These are phyloP conservation scores for Ilyonectria mors-panacis DNA, from an alignment of 2,329 filamentous ascomycete genomes.

Conservation along the genomic window DNA sequence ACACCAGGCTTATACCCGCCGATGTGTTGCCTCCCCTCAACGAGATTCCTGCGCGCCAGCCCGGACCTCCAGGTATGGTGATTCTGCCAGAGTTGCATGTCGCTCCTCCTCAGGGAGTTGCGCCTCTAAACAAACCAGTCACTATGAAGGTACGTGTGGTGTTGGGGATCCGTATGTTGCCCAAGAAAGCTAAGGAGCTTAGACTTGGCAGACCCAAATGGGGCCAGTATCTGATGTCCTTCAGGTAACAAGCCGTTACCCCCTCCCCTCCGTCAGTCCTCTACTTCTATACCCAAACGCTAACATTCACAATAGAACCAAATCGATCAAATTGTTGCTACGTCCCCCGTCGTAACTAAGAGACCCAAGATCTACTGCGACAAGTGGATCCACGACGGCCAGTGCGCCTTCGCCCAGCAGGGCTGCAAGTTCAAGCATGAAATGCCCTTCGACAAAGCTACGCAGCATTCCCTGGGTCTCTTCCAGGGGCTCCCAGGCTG, in stretches of 20 bases:
- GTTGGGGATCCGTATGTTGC: conserved; percentile 11
- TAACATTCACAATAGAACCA: conserved; percentile 46
- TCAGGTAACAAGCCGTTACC: conserved; percentile 49
- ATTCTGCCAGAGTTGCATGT: conserved; percentile 61
- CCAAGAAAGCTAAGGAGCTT: conserved; percentile 48
- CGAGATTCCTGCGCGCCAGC: conserved; percentile 61
- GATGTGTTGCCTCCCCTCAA: conserved; percentile 64
- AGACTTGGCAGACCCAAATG: conserved; percentile 41
- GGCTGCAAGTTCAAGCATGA: conserved; percentile 93
- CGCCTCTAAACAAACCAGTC: conserved; percentile 56
- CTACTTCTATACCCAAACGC: not conserved
- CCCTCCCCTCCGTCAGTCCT: not conserved
- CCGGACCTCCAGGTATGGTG: conserved; percentile 59
- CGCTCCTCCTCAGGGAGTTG: conserved; percentile 55
- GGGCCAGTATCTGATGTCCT: conserved; percentile 49
- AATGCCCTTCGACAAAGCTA: conserved; percentile 80
- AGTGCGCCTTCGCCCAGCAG: conserved; percentile 87
- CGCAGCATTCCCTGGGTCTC: conserved; percentile 79
- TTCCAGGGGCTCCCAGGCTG: conserved; percentile 74
- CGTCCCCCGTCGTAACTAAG: conserved; percentile 58
- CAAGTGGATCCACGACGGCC: conserved; percentile 89
- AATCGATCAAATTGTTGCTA: conserved; percentile 53
- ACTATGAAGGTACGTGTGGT: conserved; percentile 57
- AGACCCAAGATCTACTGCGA: conserved; percentile 83
- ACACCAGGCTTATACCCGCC: conserved; percentile 69